Base-by-base conservation (phyloP, 192 early-diverging fungal genomes). In the Paraglomus occultum region DNA sequence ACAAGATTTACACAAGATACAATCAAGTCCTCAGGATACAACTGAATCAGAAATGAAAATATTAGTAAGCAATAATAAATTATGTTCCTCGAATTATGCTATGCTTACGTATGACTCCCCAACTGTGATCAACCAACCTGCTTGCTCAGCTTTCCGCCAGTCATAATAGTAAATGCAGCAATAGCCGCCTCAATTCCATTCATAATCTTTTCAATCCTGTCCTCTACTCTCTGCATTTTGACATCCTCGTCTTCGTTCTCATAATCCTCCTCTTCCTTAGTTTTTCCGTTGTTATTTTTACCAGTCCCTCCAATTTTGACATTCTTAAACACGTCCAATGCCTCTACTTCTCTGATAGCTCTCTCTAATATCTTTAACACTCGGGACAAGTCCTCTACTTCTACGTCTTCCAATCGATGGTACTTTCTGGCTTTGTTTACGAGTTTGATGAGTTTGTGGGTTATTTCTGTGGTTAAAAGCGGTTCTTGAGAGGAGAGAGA, bases 1-100 rank as follows among this genome's bases (percentile, higher is more conserved):
- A 54, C 23, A 46, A 70, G 46, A 70, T 70, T 70, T n/a, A 70
- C 31, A 49, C 55, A 59, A 18, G 67, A 70, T 38, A 49, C 51
- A 38, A 70, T 70, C 40, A 70, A 31, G 39, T 70, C 67, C 50
- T 70, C 67, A 15, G 67, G 67, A 51, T 70, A 70, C n/a, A 70
- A 47, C 67, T 70, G 18, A 59, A 1, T 55, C 42, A 43, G 11
- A 57, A 11, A 57, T 48, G 1, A 6, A 11, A 6, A 50, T 18
- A 17, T 48, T 10, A 51, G 17, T 51, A 65, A 65, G 10, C n/a
- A 65, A 31, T n/a, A n/a, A n/a, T n/a, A n/a, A n/a, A n/a, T n/a
- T n/a, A n/a, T n/a, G n/a, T n/a, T n/a, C n/a, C n/a, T n/a, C n/a
- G n/a, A n/a, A n/a, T n/a, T n/a, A n/a, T n/a, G n/a, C n/a, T n/a